Conservation (phyloP, 2,329 filamentous ascomycete species). For the Bimuria novae-zelandiae region DNA sequence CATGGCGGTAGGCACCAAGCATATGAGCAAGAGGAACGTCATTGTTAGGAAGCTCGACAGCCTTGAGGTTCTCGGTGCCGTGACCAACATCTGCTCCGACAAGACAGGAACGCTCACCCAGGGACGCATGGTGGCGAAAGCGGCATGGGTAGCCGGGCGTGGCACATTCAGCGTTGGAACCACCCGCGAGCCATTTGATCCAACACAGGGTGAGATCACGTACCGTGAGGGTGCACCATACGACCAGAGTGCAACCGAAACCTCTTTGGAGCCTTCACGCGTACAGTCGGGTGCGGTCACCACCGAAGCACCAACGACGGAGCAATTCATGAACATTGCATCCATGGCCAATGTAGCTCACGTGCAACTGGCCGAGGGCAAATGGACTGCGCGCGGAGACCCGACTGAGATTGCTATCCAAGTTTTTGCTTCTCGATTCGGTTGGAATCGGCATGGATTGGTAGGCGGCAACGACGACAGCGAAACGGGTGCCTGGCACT, state of each 20-base stretch:
- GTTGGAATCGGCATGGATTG: constrained; percentile 57
- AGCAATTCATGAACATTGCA: constrained; percentile 36
- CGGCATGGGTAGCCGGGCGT: constrained; percentile 40
- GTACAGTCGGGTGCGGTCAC: constrained; percentile 3
- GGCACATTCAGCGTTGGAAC: constrained; percentile 41
- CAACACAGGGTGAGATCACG: constrained; percentile 34
- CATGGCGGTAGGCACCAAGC: constrained; percentile 44
- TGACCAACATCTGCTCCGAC: constrained; percentile 43
- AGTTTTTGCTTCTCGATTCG: constrained; percentile 72
- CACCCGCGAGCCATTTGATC: constrained; percentile 37
- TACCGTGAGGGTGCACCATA: constrained; percentile 36
- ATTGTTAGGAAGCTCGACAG: constrained; percentile 44
- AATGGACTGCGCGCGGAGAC: constrained; percentile 42
- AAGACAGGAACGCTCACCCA: constrained; percentile 42
- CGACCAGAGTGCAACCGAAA: constrained; percentile 16
- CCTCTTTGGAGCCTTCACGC: constrained; percentile 3
- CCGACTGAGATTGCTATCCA: constrained; percentile 73
- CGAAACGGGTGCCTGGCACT: constrained; percentile 32
- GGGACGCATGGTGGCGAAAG: constrained; percentile 42
- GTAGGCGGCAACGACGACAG: constrained; percentile 26
- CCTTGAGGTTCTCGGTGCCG: constrained; percentile 43
- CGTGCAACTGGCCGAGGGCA: constrained; percentile 49
- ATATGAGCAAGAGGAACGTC: constrained; percentile 42
- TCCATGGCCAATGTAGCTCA: constrained; percentile 57
- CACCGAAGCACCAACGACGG: constrained; percentile 15